These are phyloP conservation scores for Iris pallida DNA, from an alignment of 116 monocot genomes.

Conservation along the genomic window DNA sequence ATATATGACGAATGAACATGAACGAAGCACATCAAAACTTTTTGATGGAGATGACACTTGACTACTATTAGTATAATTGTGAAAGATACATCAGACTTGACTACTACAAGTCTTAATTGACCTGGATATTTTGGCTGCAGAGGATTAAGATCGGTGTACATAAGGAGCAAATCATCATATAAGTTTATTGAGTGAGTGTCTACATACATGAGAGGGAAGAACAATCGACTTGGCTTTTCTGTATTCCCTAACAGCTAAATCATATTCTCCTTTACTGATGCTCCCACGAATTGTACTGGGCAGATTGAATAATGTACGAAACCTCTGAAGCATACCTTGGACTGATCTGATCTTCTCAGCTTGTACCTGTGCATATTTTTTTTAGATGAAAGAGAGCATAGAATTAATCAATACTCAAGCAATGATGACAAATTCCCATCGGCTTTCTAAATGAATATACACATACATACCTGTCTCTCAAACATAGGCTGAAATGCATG, in stretches of 20 bases:
- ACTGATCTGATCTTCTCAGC: conserved; percentile 99
- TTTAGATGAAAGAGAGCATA: no score
- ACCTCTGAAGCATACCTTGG: conserved; percentile 99
- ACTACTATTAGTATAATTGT: no score
- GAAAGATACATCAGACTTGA: no score
- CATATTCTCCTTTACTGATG: conserved; percentile 94
- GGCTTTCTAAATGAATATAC: not conserved
- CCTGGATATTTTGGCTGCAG: no score
- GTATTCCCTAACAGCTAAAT: conserved; percentile 97
- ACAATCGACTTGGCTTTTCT: conserved; percentile 98
- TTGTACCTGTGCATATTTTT: conserved; percentile 55
- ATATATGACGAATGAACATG: no score
- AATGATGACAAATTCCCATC: not conserved
- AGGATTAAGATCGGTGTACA: not conserved
- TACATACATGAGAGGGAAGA: conserved; percentile 97
- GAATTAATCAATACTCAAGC: conserved; percentile 9
- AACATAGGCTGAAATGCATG: conserved; percentile 95
- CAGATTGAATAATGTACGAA: conserved; percentile 91
- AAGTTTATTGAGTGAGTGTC: not conserved
- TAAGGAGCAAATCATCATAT: not conserved
- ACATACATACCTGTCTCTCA: conserved; percentile 77
- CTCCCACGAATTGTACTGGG: conserved; percentile 89
- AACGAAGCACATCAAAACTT: no score
- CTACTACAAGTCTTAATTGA: no score
- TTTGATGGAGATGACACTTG: no score